Evolutionary conservation across 306 rosid species (phyloP).

Genomic region (Castanopsis chinensis): DNA sequence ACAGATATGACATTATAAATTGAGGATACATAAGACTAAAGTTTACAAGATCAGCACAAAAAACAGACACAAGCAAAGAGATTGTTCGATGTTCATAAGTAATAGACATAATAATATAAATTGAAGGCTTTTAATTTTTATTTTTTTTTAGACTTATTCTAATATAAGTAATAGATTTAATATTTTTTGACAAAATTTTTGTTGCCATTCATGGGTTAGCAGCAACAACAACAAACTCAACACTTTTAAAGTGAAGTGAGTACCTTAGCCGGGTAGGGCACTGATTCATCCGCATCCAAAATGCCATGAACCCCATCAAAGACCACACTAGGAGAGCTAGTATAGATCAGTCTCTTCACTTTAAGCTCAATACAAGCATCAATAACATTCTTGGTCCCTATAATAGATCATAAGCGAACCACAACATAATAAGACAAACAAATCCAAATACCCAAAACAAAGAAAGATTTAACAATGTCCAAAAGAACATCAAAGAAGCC

Average conservation of each 20-base stretch:
- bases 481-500: neutral
- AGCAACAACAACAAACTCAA: neutral
- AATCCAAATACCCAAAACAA: neutral
- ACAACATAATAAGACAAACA: neutral
- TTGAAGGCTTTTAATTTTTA: too few relatives aligned
- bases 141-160: too few relatives aligned
- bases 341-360: slow-evolving; percentile 80
- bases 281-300: slow-evolving; percentile 60
- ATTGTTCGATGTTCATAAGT: neutral
- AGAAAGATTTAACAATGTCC: neutral
- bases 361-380: slow-evolving; percentile 74
- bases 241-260: neutral
- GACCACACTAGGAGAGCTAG: slow-evolving; percentile 93
- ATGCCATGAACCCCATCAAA: slow-evolving; percentile 89
- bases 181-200: too few relatives aligned
- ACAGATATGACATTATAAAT: neutral
- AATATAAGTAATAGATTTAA: too few relatives aligned
- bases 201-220: neutral
- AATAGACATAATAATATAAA: too few relatives aligned
- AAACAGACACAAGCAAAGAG: neutral
- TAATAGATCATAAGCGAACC: slow-evolving; percentile 4
- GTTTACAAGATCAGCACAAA: neutral
- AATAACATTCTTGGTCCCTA: slow-evolving; percentile 86
- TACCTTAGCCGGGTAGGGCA: slow-evolving; percentile 85
- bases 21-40: neutral